Evolutionary conservation across 2,329 filamentous ascomycete genomes (phyloP), one percentile per base, ranked within the genome.

Genomic region (Rhytidhysteron rufulum): DNA sequence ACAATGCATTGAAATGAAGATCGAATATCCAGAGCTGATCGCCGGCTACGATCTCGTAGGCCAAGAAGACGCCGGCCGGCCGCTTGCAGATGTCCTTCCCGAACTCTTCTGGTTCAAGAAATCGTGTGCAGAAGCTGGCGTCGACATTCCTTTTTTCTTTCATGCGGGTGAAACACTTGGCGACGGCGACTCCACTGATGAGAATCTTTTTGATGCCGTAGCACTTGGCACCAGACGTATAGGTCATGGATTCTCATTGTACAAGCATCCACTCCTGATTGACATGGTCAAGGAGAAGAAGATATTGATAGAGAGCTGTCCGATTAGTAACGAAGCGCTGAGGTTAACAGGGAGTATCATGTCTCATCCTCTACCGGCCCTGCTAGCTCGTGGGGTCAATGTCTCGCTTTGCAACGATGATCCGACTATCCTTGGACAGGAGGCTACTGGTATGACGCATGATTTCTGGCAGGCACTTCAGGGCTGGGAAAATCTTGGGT

Each of bases 391-490:
- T 31, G 91, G 91, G 19, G 88, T 97, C 1, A 66, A 86, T 4
- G 91, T 89, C 55, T 81, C 84, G 9, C 77, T 98, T 8, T 88
- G 84, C 69, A 95, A 95, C 58, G 91, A 96, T 60, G 89, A 95
- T 59, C 90, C 89, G 1, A 87, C 86, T 1, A 88, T 96, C 56
- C 74, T 95, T 5, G 90, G 90, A 7, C 87, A 95, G 55, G 86
- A 86, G 42, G 80, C 77, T 5, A 85, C 82, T 19, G 88, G 88
- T 27, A 83, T 93, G 76, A 91, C 86, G 2, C 87, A 95, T 65
- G 89, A 96, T 67, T 95, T 95, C 66, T 96, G 88, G 88, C 88
- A 95, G 65, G 85, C 86, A 1, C 70, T 96, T 16, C 89, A 95
- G 65, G 90, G 87, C 0, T 93, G 90, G 80, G 85, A 95, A 43